These are phyloP conservation scores for Xylariaceae sp. DNA, from an alignment of 2,329 filamentous ascomycete genomes.

Conservation along the genomic window DNA sequence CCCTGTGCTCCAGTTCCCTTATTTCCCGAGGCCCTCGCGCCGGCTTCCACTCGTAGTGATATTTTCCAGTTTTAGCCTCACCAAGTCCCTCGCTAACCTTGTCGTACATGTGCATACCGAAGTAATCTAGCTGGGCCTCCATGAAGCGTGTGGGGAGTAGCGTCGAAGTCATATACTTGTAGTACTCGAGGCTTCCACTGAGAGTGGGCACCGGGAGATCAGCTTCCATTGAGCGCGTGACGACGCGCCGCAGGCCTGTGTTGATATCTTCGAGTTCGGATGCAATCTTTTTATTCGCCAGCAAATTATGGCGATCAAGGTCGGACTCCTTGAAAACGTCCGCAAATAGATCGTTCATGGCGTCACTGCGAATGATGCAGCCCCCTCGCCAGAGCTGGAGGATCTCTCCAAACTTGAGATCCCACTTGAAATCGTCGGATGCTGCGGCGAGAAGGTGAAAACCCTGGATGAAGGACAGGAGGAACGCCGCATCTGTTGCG, in stretches of 20 bases:
- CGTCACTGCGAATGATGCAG: slow-evolving; percentile 68
- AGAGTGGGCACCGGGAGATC: slow-evolving; percentile 62
- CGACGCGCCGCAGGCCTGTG: slow-evolving; percentile 52
- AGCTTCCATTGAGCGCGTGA: slow-evolving; percentile 50
- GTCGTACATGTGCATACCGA: slow-evolving; percentile 66
- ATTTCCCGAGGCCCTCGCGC: slow-evolving; percentile 24
- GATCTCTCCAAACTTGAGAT: slow-evolving; percentile 49
- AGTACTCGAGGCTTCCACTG: slow-evolving; percentile 62
- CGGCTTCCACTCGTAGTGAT: slow-evolving; percentile 62
- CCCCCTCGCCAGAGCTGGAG: slow-evolving; percentile 66
- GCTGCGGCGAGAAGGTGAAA: slow-evolving; percentile 61
- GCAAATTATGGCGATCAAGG: slow-evolving; percentile 43
- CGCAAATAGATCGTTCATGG: slow-evolving; percentile 59
- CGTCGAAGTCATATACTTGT: slow-evolving; percentile 61
- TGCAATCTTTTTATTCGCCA: slow-evolving; percentile 44
- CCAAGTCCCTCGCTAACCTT: slow-evolving; percentile 52
- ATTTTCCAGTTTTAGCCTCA: slow-evolving; percentile 52
- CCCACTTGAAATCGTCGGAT: slow-evolving; percentile 58
- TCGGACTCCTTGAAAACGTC: slow-evolving; percentile 39
- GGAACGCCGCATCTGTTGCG: slow-evolving; percentile 60
- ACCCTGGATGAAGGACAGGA: slow-evolving; percentile 64
- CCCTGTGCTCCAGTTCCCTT: too few species aligned
- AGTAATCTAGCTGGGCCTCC: slow-evolving; percentile 70
- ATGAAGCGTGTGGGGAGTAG: slow-evolving; percentile 66
- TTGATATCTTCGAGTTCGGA: slow-evolving; percentile 52